A percentile compares a stretch with the other conserved stretches of the same genome.
These are phyloP conservation scores for Boletus reticulatus DNA, from an alignment of 768 basidiomycete species.

Conservation along the genomic window DNA sequence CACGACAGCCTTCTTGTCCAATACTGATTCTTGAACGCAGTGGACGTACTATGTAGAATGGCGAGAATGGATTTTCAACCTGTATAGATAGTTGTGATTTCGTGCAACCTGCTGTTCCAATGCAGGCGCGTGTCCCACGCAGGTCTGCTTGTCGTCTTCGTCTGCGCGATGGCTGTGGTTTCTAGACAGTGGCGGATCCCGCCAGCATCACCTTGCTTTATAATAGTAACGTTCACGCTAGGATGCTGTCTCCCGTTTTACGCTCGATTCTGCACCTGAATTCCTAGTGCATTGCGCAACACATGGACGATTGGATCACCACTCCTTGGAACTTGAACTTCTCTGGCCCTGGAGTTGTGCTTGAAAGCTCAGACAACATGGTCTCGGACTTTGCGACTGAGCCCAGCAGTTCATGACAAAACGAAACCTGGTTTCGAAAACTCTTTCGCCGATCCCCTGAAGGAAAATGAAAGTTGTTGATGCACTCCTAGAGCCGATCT, in stretches of 20 bases:
- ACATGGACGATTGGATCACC: slow-evolving; percentile 37
- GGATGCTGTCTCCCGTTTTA: slow-evolving; percentile 47
- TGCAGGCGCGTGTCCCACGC: background rate
- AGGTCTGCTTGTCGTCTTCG: background rate
- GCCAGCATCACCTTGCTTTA: no score
- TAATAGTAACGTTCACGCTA: slow-evolving; percentile 11
- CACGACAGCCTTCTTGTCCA: background rate
- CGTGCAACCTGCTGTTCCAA: background rate
- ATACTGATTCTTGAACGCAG: background rate
- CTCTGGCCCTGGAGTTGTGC: slow-evolving; percentile 3
- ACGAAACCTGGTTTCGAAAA: slow-evolving; percentile 28
- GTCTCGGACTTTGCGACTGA: slow-evolving; percentile 30
- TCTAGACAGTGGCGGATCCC: no score
- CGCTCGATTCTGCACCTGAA: slow-evolving; percentile 52
- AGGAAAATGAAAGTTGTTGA: slow-evolving; percentile 38
- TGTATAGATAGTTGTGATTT: slow-evolving; percentile 3
- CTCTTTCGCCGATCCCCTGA: slow-evolving; percentile 31
- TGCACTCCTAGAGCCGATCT: slow-evolving; percentile 39
- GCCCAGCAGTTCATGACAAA: slow-evolving; percentile 26
- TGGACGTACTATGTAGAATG: slow-evolving; percentile 4
- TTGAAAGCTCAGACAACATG: slow-evolving; percentile 8
- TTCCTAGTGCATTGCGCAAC: slow-evolving; percentile 46
- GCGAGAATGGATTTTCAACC: background rate
- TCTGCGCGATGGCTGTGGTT: no score
- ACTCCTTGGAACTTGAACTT: slow-evolving; percentile 35